Base-by-base conservation (phyloP, 2,329 filamentous ascomycete genomes). In the Ceratocystis albifundus region DNA sequence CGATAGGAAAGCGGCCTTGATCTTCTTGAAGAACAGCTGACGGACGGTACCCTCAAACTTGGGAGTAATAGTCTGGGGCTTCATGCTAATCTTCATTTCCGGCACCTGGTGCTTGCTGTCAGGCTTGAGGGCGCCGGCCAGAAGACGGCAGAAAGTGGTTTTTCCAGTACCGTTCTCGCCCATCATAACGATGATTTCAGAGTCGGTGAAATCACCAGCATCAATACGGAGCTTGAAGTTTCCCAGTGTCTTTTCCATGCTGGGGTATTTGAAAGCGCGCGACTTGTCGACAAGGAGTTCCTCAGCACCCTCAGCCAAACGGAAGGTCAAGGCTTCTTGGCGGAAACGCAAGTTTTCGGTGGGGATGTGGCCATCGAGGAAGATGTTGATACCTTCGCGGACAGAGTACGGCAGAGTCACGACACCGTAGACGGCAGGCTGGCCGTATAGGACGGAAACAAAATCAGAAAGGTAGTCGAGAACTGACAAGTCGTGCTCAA, bases 151-250 rank as follows among this genome's bases (percentile, higher is more conserved):
- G 83, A 99, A 99, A 4, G 94, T 99, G 1, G 94, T 99, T 83
- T 99, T 96, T 76, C 95, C 95, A 45, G 95, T 99, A 78, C 94
- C 94, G 78, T 99, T 99, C 80, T 97, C 93, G 71, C 94, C 94
- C 94, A 99, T 97, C 90, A 99, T 96, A 77, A 99, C 94, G 67
- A 99, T 85, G 71, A 99, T 99, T 75, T 99, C 94, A 0, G 94
- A 99, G 76, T 99, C 93, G 22, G 94, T 97, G 75, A 99, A 99
- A 69, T 87, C 82, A 71, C 95, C 94, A 28, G 83, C 67, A 61
- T 97, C 88, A 70, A 99, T 86, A 67, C 78, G 83, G 63, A 99
- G 84, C 72, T 88, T 85, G 83, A 99, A 99, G 75, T 82, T 84
- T 68, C 92, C 94, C 46, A 97, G 82, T 0, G 89, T 94, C 84